Evolutionary conservation across 208 protist genomes (phyloP).

Genomic region (Porcisia hertigi): DNA sequence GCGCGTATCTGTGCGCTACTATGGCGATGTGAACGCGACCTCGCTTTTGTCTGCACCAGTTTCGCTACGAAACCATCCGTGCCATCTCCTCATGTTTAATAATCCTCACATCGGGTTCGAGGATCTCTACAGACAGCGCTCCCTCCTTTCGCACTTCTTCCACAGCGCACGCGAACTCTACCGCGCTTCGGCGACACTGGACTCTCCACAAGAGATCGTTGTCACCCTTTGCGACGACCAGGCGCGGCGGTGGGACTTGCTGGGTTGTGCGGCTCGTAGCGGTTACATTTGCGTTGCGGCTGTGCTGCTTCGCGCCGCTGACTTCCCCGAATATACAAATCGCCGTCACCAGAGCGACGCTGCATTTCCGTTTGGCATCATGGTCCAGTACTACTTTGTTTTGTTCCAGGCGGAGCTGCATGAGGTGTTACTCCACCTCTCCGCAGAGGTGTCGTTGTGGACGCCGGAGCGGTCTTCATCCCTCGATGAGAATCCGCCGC

Average conservation of each 20-base stretch:
- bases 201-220: conserved; percentile 29
- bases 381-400: conserved; percentile 73
- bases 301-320: conserved; percentile 33
- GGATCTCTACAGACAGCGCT: conserved; percentile 48
- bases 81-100: conserved; percentile 53
- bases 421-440: conserved; percentile 13
- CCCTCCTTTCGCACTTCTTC: conserved; percentile 50
- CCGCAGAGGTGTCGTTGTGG: conserved; percentile 12
- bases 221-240: conserved; percentile 63
- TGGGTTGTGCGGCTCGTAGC: conserved; percentile 35
- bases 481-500: neutral
- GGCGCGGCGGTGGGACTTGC: conserved; percentile 47
- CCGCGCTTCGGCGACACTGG: neutral
- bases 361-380: conserved; percentile 48
- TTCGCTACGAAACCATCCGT: neutral
- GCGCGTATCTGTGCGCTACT: conserved; percentile 38
- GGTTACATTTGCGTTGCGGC: conserved; percentile 56
- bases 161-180: conserved; percentile 22
- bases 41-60: conserved; percentile 14
- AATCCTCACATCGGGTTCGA: conserved; percentile 62
- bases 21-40: conserved; percentile 49
- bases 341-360: conserved; percentile 58
- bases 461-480: neutral
- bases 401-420: neutral
- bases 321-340: conserved; percentile 55